Conservation (phyloP, 371 early-diverging fungal genomes). For the Gilbertella persicaria region DNA sequence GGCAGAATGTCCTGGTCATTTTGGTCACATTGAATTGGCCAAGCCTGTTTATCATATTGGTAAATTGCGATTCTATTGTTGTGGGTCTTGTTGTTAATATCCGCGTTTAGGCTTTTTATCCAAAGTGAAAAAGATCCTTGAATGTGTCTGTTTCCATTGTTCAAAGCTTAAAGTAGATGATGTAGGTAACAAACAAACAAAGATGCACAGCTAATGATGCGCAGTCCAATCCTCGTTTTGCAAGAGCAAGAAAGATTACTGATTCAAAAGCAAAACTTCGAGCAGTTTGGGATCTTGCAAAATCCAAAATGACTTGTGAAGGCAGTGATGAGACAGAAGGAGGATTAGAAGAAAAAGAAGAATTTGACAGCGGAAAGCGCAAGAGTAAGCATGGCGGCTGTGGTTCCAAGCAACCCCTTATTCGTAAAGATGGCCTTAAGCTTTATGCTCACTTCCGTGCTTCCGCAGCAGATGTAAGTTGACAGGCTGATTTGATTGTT, state of each 20-base stretch:
- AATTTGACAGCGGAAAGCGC: conserved; percentile 41
- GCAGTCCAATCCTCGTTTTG: conserved; percentile 74
- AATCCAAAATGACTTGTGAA: conserved; percentile 87
- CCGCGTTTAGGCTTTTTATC: conserved; percentile 64
- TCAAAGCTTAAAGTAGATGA: conserved; percentile 94
- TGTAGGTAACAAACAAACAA: conserved; percentile 39
- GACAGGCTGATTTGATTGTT: conserved; percentile 14
- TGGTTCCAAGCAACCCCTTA: conserved; percentile 90
- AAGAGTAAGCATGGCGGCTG: conserved; percentile 89
- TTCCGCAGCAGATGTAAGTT: conserved; percentile 57
- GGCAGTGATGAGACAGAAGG: conserved; percentile 71
- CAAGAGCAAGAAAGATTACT: conserved; percentile 66
- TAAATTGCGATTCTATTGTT: conserved; percentile 30
- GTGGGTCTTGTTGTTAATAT: not conserved
- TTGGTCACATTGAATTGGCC: conserved; percentile 99
- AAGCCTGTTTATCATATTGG: conserved; percentile 97
- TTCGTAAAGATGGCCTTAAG: conserved; percentile 90
- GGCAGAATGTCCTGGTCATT: conserved; percentile 99
- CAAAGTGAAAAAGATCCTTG: conserved; percentile 97
- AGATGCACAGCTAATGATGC: conserved; percentile 2
- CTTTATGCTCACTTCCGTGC: conserved; percentile 76
- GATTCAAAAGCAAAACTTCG: conserved; percentile 82
- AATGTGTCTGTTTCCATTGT: conserved; percentile 98
- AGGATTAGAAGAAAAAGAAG: conserved; percentile 52
- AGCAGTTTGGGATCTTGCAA: conserved; percentile 94